phyloP scores from a whole-genome alignment of 108 stramenopile genomes.

The Fragilariopsis cylindrus region DNA sequence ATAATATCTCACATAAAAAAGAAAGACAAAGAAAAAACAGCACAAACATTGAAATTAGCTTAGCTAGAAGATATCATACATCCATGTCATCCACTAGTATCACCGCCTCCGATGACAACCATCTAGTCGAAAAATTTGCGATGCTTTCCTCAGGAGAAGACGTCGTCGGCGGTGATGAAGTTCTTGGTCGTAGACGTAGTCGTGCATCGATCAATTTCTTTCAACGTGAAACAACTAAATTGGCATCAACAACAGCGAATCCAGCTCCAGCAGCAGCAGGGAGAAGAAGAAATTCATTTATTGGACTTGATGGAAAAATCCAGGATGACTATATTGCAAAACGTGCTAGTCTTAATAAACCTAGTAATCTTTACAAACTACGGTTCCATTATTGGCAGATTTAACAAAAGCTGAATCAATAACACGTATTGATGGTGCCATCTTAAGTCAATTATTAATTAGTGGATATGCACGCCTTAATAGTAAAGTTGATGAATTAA shows the following conservation, averaged over 20 bases:
- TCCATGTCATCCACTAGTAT: not conserved
- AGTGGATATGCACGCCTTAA: conserved; percentile 32
- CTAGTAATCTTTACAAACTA: not conserved
- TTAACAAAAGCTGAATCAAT: conserved; percentile 24
- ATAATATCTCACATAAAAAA: too few relatives aligned
- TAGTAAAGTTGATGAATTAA: conserved; percentile 33
- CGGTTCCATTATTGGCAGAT: conserved; percentile 28
- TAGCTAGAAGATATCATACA: too few relatives aligned
- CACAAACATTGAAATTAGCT: too few relatives aligned
- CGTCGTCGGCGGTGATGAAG: not conserved
- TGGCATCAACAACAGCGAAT: not conserved
- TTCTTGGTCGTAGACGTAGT: not conserved
- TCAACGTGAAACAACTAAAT: conserved; percentile 10
- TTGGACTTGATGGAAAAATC: conserved; percentile 28
- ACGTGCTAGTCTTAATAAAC: conserved; percentile 35
- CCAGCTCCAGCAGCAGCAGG: too few relatives aligned
- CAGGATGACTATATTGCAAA: conserved; percentile 38
- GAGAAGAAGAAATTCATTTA: conserved; percentile 21
- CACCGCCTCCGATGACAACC: not conserved
- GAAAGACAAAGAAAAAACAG: too few relatives aligned
- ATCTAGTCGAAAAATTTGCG: not conserved
- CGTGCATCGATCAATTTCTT: conserved; percentile 15
- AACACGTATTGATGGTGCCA: conserved; percentile 30
- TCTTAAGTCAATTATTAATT: conserved; percentile 29
- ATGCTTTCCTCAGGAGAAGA: not conserved